Evolutionary conservation across 495 filamentous ascomycete species (phyloP), one percentile per base, ranked within the genome.

Genomic region (Cercophora sp.): DNA sequence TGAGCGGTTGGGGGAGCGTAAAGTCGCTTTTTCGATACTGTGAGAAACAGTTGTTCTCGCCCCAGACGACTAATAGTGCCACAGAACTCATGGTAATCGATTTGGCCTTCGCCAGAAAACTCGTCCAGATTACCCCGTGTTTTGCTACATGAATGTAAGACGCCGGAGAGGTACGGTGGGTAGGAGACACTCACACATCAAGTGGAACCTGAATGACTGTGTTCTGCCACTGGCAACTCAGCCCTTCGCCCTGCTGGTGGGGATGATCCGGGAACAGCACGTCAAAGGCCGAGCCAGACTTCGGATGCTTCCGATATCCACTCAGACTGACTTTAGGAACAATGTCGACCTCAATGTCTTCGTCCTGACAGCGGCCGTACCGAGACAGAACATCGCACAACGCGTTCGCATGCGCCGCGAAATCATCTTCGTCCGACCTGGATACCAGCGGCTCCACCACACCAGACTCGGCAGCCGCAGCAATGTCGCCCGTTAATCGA

Each of bases 31-130:
- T 26, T 2, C 25, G 43, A 46, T 11, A 46, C 13, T 2, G 43
- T 46, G 1, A 46, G 26, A 26, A 46, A 46, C 9, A 46, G 26
- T 18, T 31, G 43, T n/a, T 46, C 23, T 31, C 19, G 24, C 11
- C 32, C 24, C 5, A 1, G 5, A 4, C 32, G 23, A 20, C 24
- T 46, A n/a, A 46, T 46, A 2, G 43, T 46, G 24, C 43, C 43
- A 19, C 43, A 46, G 43, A 46, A 46, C 18, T 46, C 43, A 26
- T 46, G 43, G 32, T 46, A 46, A 15, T 26, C 43, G 8, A 46
- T 46, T 5, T 42, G 5, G 39, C 18, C 16, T 13, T 41, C 2
- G 11, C 18, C 13, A 41, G 18, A 18, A 39, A 16, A 39, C n/a
- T n/a, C n/a, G n/a, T n/a, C n/a, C n/a, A n/a, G n/a, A n/a, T n/a